phyloP scores from a whole-genome alignment of 805 yeast species.

The Saccharomycopsis fibuligera region DNA sequence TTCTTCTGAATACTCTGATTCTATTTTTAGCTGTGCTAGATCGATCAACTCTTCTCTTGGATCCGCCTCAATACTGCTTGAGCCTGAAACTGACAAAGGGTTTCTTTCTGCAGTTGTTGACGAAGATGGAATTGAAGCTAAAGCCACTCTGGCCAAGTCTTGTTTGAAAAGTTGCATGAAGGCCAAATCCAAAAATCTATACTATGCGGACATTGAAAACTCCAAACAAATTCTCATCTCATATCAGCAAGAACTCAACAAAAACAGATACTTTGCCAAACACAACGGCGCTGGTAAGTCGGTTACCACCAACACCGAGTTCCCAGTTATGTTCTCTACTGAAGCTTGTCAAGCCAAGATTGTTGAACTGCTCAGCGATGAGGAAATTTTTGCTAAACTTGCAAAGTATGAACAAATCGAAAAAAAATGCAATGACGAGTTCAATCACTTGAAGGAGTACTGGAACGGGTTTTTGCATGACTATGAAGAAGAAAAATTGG shows the following conservation, averaged over 20 bases:
- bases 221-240: slow-evolving; percentile 1
- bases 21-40: not conserved
- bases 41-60: not conserved
- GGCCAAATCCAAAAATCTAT: not conserved
- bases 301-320: not conserved
- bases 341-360: slow-evolving; percentile 2
- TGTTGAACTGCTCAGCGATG: not conserved
- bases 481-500: slow-evolving; percentile 2
- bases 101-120: not conserved
- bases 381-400: not conserved
- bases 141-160: too few relatives aligned
- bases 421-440: not conserved
- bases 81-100: too few relatives aligned
- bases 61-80: not conserved
- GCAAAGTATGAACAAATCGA: not conserved
- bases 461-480: slow-evolving; percentile 2
- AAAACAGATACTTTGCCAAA: not conserved
- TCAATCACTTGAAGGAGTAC: not conserved
- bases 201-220: not conserved
- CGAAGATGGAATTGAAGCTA: not conserved
- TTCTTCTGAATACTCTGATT: not conserved
- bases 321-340: slow-evolving; percentile 10
- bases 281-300: not conserved
- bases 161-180: not conserved
- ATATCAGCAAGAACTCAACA: not conserved